Conservation (phyloP, 352 stramenopile species). For the Halophytophthora polymorphica region DNA sequence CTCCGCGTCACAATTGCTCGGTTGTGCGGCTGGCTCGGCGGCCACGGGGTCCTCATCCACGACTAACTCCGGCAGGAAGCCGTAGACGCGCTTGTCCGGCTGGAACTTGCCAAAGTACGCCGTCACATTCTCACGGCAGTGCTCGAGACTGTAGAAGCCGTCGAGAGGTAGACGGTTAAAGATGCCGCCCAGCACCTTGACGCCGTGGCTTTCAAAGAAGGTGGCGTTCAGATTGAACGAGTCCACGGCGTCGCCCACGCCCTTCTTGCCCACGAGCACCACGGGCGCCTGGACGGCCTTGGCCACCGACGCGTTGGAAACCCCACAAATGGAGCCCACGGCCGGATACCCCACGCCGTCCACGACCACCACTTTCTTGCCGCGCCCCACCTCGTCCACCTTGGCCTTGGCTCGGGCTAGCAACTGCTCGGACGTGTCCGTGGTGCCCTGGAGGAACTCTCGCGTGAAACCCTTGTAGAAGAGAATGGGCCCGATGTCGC, state of each 20-base stretch:
- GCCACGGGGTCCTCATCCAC: slow-evolving; percentile 28
- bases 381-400: slow-evolving; percentile 85
- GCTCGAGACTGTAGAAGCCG: slow-evolving; percentile 94
- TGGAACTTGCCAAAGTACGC: slow-evolving; percentile 91
- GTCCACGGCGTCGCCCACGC: slow-evolving; percentile 97
- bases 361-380: slow-evolving; percentile 93
- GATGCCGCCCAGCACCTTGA: slow-evolving; percentile 94
- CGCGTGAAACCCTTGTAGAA: slow-evolving; percentile 97
- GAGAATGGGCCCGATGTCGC: slow-evolving; percentile 92
- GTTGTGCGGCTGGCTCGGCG: slow-evolving; percentile 18
- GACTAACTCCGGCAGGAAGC: slow-evolving; percentile 84
- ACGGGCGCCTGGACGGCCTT: slow-evolving; percentile 72
- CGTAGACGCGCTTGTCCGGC: slow-evolving; percentile 66
- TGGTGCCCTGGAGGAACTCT: slow-evolving; percentile 93
- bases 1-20: slow-evolving; percentile 6
- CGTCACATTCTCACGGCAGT: slow-evolving; percentile 87
- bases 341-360: slow-evolving; percentile 97
- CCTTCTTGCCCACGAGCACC: slow-evolving; percentile 93
- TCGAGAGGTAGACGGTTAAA: slow-evolving; percentile 94
- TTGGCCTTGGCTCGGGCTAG: slow-evolving; percentile 78
- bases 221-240: slow-evolving; percentile 96
- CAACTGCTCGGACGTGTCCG: slow-evolving; percentile 78
- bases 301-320: slow-evolving; percentile 76
- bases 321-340: slow-evolving; percentile 76
- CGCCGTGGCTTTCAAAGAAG: slow-evolving; percentile 90